Evolutionary conservation across 2,329 filamentous ascomycete genomes (phyloP).

Genomic region (Cercospora sp.): DNA sequence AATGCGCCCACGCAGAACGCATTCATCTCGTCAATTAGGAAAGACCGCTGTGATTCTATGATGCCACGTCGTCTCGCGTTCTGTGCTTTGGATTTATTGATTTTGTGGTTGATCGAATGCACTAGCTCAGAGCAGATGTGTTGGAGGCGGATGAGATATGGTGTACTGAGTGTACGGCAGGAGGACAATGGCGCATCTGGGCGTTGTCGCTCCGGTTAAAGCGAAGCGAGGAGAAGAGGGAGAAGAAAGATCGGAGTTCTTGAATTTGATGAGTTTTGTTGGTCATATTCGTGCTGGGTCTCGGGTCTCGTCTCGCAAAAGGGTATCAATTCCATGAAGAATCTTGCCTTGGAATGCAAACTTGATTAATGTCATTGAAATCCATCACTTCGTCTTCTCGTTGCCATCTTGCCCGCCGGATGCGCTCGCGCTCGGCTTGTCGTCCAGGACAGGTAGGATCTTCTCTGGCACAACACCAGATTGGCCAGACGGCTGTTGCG

Average conservation of each 20-base stretch:
- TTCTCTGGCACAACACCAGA: constrained; percentile 29
- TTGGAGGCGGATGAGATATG: not conserved
- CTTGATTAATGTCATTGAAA: not conserved
- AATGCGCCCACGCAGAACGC: constrained; percentile 17
- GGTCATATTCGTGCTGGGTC: constrained; percentile 14
- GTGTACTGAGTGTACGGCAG: not conserved
- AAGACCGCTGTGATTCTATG: constrained; percentile 11
- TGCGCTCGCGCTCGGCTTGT: constrained; percentile 15
- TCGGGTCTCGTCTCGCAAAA: constrained; percentile 20
- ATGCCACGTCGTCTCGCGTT: constrained; percentile 13
- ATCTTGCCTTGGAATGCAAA: constrained; percentile 14
- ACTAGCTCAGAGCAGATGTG: constrained; percentile 4
- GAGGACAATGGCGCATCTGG: not conserved
- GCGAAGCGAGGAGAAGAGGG: not conserved
- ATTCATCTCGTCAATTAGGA: constrained; percentile 8
- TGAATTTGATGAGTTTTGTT: not conserved
- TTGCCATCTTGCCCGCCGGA: constrained; percentile 10
- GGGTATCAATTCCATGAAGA: constrained; percentile 30
- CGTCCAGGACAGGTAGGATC: constrained; percentile 13
- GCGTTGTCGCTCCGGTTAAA: not conserved
- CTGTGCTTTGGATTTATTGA: constrained; percentile 6
- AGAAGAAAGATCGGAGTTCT: not conserved
- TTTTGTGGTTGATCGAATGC: not conserved
- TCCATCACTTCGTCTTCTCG: constrained; percentile 23
- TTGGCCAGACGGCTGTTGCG: constrained; percentile 15